A percentile compares a stretch with the other conserved stretches of the same genome.
phyloP scores from a whole-genome alignment of 331 rosid genomes.

The Ulmus americana region DNA sequence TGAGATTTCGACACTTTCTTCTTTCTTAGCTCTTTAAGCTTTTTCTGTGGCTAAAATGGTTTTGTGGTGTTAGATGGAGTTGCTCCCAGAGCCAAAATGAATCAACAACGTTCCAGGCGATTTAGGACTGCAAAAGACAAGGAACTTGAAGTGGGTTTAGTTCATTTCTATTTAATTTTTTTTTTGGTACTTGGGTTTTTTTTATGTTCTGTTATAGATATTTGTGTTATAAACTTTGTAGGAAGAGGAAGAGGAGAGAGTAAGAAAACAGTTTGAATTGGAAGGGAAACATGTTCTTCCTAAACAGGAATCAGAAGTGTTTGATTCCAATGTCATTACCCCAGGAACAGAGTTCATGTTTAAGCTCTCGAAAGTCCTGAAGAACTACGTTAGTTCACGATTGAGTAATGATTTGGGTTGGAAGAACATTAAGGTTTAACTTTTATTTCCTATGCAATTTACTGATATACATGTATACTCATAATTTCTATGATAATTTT shows the following conservation, averaged over 20 bases:
- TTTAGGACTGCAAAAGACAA: slow-evolving; percentile 35
- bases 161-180: not conserved
- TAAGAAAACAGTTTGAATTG: slow-evolving; percentile 31
- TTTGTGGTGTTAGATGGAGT: slow-evolving; percentile 42
- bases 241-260: slow-evolving; percentile 41
- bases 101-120: slow-evolving; percentile 48
- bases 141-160: slow-evolving; percentile 20
- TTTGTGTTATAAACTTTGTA: not conserved
- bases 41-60: not conserved
- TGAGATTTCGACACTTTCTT: slow-evolving; percentile 4
- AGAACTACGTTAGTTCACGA: slow-evolving; percentile 18
- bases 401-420: slow-evolving; percentile 28
- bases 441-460: not conserved
- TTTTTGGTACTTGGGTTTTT: too few relatives aligned
- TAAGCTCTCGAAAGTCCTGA: slow-evolving; percentile 41
- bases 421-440: slow-evolving; percentile 38
- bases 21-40: not conserved
- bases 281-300: slow-evolving; percentile 46
- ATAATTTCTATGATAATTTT: not conserved
- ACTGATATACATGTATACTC: not conserved
- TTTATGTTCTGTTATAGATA: not conserved
- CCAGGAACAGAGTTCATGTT: slow-evolving; percentile 63
- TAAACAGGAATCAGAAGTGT: slow-evolving; percentile 29
- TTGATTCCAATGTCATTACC: slow-evolving; percentile 42
- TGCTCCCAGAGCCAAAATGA: slow-evolving; percentile 64